phyloP scores from a whole-genome alignment of 371 early-diverging fungal species.

The Batrachochytrium dendrobatidis region DNA sequence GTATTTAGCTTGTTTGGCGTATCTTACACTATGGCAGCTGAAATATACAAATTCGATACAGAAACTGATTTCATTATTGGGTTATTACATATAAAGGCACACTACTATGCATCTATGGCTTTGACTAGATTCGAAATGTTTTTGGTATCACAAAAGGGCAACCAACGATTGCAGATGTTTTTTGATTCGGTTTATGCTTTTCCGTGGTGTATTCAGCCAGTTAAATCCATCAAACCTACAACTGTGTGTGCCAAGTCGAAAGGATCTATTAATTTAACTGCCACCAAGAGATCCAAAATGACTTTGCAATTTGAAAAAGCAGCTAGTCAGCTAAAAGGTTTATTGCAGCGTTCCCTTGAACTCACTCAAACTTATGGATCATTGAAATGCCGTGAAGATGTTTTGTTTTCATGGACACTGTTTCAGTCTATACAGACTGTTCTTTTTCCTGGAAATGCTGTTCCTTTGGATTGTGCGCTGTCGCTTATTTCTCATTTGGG shows the following conservation, averaged over 20 bases:
- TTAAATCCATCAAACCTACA: neutral
- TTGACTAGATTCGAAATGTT: conserved; percentile 20
- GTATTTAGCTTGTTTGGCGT: conserved; percentile 15
- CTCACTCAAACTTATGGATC: conserved; percentile 11
- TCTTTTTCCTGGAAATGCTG: conserved; percentile 10
- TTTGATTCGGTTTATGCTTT: conserved; percentile 27
- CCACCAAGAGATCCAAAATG: no score
- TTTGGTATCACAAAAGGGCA: conserved; percentile 11
- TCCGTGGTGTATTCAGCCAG: conserved; percentile 16
- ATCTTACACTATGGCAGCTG: conserved; percentile 16
- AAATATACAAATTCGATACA: no score
- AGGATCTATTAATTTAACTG: no score
- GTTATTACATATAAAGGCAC: no score
- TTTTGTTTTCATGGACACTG: conserved; percentile 14
- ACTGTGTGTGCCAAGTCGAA: no score
- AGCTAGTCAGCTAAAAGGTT: conserved; percentile 8
- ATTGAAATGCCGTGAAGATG: conserved; percentile 15
- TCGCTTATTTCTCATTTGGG: conserved; percentile 8
- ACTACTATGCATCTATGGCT: conserved; percentile 15
- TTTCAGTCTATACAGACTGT: conserved; percentile 23
- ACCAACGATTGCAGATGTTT: conserved; percentile 29
- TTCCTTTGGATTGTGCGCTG: conserved; percentile 5
- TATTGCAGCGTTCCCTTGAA: conserved; percentile 15
- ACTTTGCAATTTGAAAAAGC: conserved; percentile 5
- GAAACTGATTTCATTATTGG: no score